Base-by-base conservation (phyloP, 352 stramenopile species). In the Phytopythium litorale region DNA sequence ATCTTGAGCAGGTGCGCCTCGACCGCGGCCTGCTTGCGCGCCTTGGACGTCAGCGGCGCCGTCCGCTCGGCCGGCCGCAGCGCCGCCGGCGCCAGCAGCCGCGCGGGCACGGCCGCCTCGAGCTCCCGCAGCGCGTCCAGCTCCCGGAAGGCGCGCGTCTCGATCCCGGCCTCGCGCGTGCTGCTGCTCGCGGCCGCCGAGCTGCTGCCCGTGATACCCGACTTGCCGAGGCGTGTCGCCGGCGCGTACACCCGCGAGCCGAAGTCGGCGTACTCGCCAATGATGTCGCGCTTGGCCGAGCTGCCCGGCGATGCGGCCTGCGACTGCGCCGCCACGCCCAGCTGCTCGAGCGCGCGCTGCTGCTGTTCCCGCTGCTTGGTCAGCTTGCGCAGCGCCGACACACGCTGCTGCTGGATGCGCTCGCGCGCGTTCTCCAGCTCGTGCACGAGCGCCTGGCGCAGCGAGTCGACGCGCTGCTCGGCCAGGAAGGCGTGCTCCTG, bases 401-500 rank as follows among this genome's bases (percentile, higher is more conserved):
- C 89, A 23, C 92, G 78, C 58, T 95, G 75, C 35, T 93, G 85
- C 48, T 97, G 89, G 54, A 97, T 94, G 18, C 74, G 71, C 48
- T 90, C 78, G 40, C 95, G 59, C 1, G 72, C 62, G 63, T 88
- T 83, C 67, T 97, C 80, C 56, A 96, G 88, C 35, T 91, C 72
- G 46, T 91, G 74, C 60, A 92, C 68, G 19, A 92, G 73, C 3
- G 71, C 62, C 67, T 97, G 86, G 6, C 92, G 80, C 37, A 98
- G 62, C 8, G 79, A 79, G 65, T 98, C 91, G 28, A 98, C 75
- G 21, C 93, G 55, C 71, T 98, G 91, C 65, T 97, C 91, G 1
- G 87, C 83, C n/a, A 98, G 66, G 63, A 96, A 97, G 8, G 96
- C 85, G 42, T 92, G 89, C 63, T 95, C 88, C 32, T 94, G 78